Percentiles rank a stretch among this genome's conserved stretches.
Evolutionary conservation across 306 rosid species (phyloP).

Genomic region (Malus fusca): DNA sequence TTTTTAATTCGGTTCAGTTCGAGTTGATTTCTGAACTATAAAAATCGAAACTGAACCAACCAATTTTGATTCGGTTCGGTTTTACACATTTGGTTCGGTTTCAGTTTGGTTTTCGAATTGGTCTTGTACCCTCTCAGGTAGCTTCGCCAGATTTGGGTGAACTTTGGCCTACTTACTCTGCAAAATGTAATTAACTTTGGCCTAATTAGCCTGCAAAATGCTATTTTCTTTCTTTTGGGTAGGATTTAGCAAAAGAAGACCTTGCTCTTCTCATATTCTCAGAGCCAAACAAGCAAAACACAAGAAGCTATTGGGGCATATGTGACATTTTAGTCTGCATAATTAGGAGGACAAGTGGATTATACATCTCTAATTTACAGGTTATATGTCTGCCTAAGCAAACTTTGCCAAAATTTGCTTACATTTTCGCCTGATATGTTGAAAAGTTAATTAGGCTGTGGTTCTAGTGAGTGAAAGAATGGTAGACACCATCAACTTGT

Average conservation of each 20-base stretch:
- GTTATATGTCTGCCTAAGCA: neutral
- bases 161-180: neutral
- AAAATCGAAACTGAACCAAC: too few species aligned
- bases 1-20: too few species aligned
- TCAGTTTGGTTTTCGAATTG: too few species aligned
- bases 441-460: slow-evolving; percentile 9
- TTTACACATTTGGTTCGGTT: too few species aligned
- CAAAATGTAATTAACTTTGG: neutral
- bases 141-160: neutral
- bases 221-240: neutral
- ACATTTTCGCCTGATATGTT: neutral
- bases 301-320: neutral
- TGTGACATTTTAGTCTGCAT: too few species aligned
- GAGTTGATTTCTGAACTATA: too few species aligned
- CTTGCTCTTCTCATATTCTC: too few species aligned
- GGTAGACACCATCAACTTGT: slow-evolving; percentile 92
- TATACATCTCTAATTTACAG: neutral
- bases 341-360: too few species aligned
- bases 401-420: neutral
- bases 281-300: neutral
- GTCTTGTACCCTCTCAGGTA: too few species aligned
- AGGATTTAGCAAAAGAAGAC: neutral
- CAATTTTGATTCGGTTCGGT: too few species aligned
- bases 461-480: slow-evolving; percentile 78
- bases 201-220: too few species aligned